Percentiles rank a stretch among this genome's conserved stretches.
Conservation (phyloP, 306 rosid genomes). For the Amphicarpaea edgeworthii region DNA sequence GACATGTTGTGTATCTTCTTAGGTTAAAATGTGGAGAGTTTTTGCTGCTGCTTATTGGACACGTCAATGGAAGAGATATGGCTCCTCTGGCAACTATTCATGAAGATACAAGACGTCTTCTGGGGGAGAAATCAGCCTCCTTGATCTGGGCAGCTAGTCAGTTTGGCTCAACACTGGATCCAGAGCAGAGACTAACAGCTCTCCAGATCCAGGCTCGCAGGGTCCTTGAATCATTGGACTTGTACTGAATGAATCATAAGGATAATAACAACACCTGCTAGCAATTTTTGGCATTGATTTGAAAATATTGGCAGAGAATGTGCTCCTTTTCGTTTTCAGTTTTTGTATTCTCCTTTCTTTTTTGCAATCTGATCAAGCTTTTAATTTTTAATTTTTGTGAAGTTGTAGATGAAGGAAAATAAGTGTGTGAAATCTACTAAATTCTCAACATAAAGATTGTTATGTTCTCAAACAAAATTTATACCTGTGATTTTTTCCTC, state of each 20-base stretch:
- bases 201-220: slow-evolving; percentile 93
- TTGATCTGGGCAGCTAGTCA: slow-evolving; percentile 99
- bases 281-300: too few species aligned
- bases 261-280: slow-evolving; percentile 14
- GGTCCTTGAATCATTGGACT: slow-evolving; percentile 86
- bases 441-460: not conserved
- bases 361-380: too few species aligned
- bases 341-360: too few species aligned
- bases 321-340: too few species aligned
- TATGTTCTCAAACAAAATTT: not conserved
- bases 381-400: too few species aligned
- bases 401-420: too few species aligned
- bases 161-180: slow-evolving; percentile 88
- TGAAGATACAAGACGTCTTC: slow-evolving; percentile 81
- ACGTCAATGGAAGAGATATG: slow-evolving; percentile 78
- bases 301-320: too few species aligned
- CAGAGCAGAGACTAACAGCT: slow-evolving; percentile 84
- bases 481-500: not conserved
- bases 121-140: slow-evolving; percentile 94
- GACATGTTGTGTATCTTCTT: slow-evolving; percentile 23
- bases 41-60: slow-evolving; percentile 84
- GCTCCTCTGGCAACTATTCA: slow-evolving; percentile 86
- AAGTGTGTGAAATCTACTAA: too few species aligned
- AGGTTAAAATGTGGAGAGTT: slow-evolving; percentile 98
- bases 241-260: slow-evolving; percentile 58